Base-by-base conservation (phyloP, 2,329 filamentous ascomycete genomes). In the Microdochium trichocladiopsis region DNA sequence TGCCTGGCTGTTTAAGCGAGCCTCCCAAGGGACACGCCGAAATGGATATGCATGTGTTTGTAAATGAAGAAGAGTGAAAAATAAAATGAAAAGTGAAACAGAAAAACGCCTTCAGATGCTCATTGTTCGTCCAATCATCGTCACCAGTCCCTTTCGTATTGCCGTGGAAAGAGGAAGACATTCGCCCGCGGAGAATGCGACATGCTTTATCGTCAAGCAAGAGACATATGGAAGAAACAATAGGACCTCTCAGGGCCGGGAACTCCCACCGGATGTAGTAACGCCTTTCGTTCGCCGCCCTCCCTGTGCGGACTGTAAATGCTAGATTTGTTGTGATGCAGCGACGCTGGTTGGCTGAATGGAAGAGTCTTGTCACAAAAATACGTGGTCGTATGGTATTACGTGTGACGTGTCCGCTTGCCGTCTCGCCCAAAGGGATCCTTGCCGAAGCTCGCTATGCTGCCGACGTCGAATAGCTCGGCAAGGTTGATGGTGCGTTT, bases 401-500 rank as follows among this genome's bases (percentile, higher is more conserved):
- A 77, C 50, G 65, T 63, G 53, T 82, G 78, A 50, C 79, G 72
- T 51, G 69, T 73, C 53, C 80, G 70, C 64, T 83, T 83, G 14
- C 66, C 66, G 43, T 66, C 64, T 21, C 69, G 70, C 14, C 75
- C 73, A 57, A 78, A 78, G 31, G 74, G 65, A 55, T 89, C 86
- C 62, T 86, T 86, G 45, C 80, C 80, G 54, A 79, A 75, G 28
- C 78, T 78, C 41, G 41, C 41, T 50, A 87, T 66, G 57, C 81
- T 83, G 51, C 82, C 81, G 8, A 88, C 72, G 61, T 90, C 87
- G 63, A 91, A 91, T 51, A 90, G 84, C 61, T 92, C 88, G 23
- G 83, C 81, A 61, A 88, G 79, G 60, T 88, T 86, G 59, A 89
- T 78, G 60, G 87, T 81, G 43, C 88, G 79, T 67, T 93, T 93